Conservation (phyloP, 371 early-diverging fungal species). For the Funneliformis caledonium region DNA sequence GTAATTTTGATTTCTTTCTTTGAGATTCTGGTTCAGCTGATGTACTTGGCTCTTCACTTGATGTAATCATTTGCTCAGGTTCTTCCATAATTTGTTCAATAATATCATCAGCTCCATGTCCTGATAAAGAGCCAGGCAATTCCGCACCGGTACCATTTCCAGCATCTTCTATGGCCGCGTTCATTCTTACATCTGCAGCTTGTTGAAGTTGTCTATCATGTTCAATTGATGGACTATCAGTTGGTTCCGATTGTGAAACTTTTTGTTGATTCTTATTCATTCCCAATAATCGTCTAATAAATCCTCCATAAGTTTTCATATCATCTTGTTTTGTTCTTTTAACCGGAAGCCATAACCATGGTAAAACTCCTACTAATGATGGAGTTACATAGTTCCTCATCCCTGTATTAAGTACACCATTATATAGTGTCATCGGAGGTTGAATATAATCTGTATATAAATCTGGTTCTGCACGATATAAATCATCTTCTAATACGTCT, state of each 20-base stretch:
- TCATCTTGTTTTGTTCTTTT: slow-evolving; percentile 27
- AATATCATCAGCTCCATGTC: not conserved
- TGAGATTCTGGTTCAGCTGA: not conserved
- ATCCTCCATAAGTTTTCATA: not conserved
- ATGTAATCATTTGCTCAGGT: not conserved
- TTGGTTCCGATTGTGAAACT: no score
- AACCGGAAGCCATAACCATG: slow-evolving; percentile 76
- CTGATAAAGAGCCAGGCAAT: not conserved
- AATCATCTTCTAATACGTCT: slow-evolving; percentile 65
- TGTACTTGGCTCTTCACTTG: not conserved
- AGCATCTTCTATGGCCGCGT: not conserved
- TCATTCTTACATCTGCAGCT: not conserved
- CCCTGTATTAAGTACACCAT: slow-evolving; percentile 76
- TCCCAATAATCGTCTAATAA: slow-evolving; percentile 22
- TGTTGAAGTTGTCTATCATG: no score
- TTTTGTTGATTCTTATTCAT: not conserved
- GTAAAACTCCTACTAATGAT: slow-evolving; percentile 70
- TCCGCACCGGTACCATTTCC: not conserved
- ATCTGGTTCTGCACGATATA: slow-evolving; percentile 67
- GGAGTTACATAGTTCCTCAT: slow-evolving; percentile 77
- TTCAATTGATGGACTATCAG: not conserved
- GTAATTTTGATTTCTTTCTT: not conserved
- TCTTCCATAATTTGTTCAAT: not conserved
- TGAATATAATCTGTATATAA: slow-evolving; percentile 67
- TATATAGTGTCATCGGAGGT: slow-evolving; percentile 75